Evolutionary conservation across 2,329 filamentous ascomycete species (phyloP).

Genomic region (Corynespora cassiicola): DNA sequence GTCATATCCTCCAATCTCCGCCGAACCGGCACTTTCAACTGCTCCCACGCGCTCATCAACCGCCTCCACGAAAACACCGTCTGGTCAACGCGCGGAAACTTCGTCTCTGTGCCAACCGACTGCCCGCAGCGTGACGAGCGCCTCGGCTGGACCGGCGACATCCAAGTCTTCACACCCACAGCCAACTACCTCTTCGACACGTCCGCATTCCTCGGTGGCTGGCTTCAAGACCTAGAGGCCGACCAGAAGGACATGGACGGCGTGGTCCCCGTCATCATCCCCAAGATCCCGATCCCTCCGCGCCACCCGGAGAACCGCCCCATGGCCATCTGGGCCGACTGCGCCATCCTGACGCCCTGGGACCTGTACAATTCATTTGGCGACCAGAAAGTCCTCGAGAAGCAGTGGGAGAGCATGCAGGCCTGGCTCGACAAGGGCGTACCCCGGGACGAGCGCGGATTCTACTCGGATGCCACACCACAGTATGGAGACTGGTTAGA

Average conservation of each 20-base stretch:
- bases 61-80: conserved; percentile 1
- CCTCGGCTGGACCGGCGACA: conserved; percentile 7
- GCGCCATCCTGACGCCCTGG: conserved; percentile 2
- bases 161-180: conserved; percentile 8
- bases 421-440: conserved; percentile 5
- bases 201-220: background rate
- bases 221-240: conserved; percentile 1
- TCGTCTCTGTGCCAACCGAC: conserved; percentile 6
- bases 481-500: conserved; percentile 2
- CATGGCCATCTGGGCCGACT: conserved; percentile 1
- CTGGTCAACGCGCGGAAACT: conserved; percentile 5
- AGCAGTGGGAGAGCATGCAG: conserved; percentile 2
- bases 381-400: no score
- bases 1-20: no score
- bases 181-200: conserved; percentile 3
- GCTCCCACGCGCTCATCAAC: conserved; percentile 1
- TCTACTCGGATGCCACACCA: background rate
- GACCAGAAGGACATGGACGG: background rate
- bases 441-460: background rate
- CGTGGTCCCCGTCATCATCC: conserved; percentile 1
- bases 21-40: conserved; percentile 1
- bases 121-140: conserved; percentile 7
- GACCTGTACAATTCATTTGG: conserved; percentile 1
- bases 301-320: no score
- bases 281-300: background rate